Base-by-base conservation (phyloP, 345 rosid genomes). In the Punica granatum region DNA sequence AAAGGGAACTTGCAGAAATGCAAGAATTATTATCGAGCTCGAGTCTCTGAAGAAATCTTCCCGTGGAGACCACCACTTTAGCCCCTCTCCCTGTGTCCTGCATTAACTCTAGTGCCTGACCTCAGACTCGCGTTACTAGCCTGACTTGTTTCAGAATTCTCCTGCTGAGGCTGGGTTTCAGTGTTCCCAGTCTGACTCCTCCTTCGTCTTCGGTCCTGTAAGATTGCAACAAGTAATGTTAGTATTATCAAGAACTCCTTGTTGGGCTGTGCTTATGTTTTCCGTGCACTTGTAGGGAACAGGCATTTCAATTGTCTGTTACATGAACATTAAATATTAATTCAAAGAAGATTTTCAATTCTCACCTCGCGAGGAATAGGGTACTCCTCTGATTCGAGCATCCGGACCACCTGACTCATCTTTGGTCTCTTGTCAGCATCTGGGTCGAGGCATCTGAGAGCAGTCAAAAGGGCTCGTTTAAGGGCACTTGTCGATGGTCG, bases 381-480 rank as follows among this genome's bases (percentile, higher is more conserved):
- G 80, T 88, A 90, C 67, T 90, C 98, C 78, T 90, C 97, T 26
- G 90, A 83, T 73, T 93, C 97, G 48, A 93, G 90, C 98, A 93
- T 93, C 59, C 97, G 88, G 64, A 80, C 94, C 5, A 88, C 98
- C 78, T 87, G 98, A 74, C 96, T 88, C 98, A 93, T 93, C 82
- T 83, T 93, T 28, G 97, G 96, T 71, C 98, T 87, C 85, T 93
- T 93, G 60, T 82, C 90, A 43, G 90, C 77, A 76, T 93, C 98
- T 48, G 96, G 97, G 83, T 93, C 98, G 39, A 93, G 96, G 56
- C 98, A 93, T 80, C 98, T 87, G 69, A 93, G 75, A 73, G 98
- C 94, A 65, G 97, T 90, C 74, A 93, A 81, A 68, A 93, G 97
- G 67, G 87, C 96, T 64, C 97, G 79, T 71, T 93, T 93, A 49